Evolutionary conservation across 768 basidiomycete species (phyloP), one percentile per base, ranked within the genome.

Genomic region (Amanita fuliginea): DNA sequence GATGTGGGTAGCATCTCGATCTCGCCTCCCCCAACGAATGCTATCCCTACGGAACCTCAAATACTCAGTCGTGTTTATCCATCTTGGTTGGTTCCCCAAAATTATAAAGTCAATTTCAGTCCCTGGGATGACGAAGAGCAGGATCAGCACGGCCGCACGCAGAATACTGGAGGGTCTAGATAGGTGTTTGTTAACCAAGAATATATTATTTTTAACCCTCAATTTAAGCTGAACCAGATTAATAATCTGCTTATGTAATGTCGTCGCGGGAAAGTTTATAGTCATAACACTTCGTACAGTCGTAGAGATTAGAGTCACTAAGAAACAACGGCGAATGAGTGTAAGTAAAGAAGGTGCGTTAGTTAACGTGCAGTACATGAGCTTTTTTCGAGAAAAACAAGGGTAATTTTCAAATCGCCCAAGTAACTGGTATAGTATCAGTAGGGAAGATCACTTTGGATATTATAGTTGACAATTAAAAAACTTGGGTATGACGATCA

Each of bases 101-200:
- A 77, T 54, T 73, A 77, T 53, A 86, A 85, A 66, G 69, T 77
- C 51, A 83, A 82, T 52, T 89, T 87, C 59, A 87, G 84, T 57
- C 86, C 86, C 28, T 88, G 85, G 85, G 86, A 82, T 42, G 85
- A 87, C 57, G 85, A 86, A 54, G 82, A 82, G 50, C 63, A 59
- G 3, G 57, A 54, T 24, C 42, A 46, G 19, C 51, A 30, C 51
- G 43, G 26, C 48, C 45, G 37, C 51, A 50, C 34, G 19, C 50
- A 54, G 21, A 46, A 41, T 24, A 40, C 19, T 45, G 54, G 46
- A 46, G 55, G 49, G 57, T 54, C 37, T 47, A 51, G 43, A 33
- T 44, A 54, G 59, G 47, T 49, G 43, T 36, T 21, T 47, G 46
- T 37, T 36, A 35, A 44, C 24, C 14, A 8, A 46, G 16, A 10